Evolutionary conservation across 768 basidiomycete species (phyloP).

Genomic region (Kwoniella sp.): DNA sequence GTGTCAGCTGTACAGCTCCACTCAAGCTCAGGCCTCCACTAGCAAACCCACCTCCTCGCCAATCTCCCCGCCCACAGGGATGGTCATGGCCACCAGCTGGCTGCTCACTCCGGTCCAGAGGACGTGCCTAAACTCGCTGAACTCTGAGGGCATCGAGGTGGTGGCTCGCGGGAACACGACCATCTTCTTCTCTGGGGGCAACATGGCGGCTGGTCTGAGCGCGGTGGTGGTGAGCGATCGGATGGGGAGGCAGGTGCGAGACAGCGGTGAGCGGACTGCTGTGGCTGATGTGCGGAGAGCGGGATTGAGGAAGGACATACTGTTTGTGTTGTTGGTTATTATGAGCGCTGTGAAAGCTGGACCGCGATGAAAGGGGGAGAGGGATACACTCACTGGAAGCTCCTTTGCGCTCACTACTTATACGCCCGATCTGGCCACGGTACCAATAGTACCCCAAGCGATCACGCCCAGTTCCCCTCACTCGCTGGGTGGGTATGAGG

Average conservation of each 20-base stretch:
- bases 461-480: no score
- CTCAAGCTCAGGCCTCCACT: neutral
- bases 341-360: neutral
- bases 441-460: no score
- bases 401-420: no score
- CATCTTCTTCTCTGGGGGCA: slow-evolving; percentile 48
- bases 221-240: neutral
- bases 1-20: neutral
- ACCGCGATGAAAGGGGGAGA: neutral
- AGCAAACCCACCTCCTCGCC: slow-evolving; percentile 49
- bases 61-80: slow-evolving; percentile 52
- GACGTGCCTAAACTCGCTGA: slow-evolving; percentile 50
- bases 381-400: no score
- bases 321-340: neutral
- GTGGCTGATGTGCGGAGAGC: neutral
- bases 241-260: neutral
- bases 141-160: slow-evolving; percentile 44
- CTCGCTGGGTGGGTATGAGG: no score
- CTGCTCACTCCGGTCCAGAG: slow-evolving; percentile 49
- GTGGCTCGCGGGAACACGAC: slow-evolving; percentile 46
- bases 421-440: no score
- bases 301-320: neutral
- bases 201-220: slow-evolving; percentile 21
- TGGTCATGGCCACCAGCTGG: slow-evolving; percentile 52
- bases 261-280: neutral